These are phyloP conservation scores for Pharus latifolius DNA, from an alignment of 176 grass and related monocot species.

Conservation along the genomic window DNA sequence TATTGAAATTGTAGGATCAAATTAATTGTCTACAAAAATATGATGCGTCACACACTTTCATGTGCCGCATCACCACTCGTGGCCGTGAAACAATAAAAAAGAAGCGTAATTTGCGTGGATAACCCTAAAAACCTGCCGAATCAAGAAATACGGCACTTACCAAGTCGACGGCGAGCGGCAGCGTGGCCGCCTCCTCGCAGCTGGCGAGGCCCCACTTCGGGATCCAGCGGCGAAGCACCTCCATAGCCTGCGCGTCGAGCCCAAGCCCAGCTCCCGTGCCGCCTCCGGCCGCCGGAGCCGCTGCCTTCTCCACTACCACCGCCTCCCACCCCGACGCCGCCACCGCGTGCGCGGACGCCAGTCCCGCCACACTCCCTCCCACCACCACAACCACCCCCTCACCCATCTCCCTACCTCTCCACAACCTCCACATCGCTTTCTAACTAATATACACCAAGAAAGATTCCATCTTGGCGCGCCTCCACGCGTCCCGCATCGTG, in stretches of 20 bases:
- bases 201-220: conserved; percentile 10
- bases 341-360: conserved; percentile 68
- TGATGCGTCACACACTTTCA: too few species aligned
- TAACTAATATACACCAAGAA: not conserved
- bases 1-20: too few species aligned
- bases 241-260: conserved; percentile 64
- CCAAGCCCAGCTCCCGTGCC: conserved; percentile 63
- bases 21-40: too few species aligned
- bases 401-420: conserved; percentile 6
- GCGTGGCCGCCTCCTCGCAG: conserved; percentile 10
- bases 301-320: conserved; percentile 70
- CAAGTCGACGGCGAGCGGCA: conserved; percentile 60
- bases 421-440: not conserved
- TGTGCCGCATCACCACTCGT: too few species aligned
- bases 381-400: conserved; percentile 56
- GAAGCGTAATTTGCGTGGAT: too few species aligned
- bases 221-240: conserved; percentile 55
- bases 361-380: conserved; percentile 73
- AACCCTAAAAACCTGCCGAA: not conserved
- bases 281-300: conserved; percentile 30
- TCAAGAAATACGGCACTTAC: conserved; percentile 15
- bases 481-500: conserved; percentile 7
- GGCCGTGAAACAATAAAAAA: too few species aligned
- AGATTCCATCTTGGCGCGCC: not conserved
- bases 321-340: conserved; percentile 46